Conservation (phyloP, 495 filamentous ascomycete genomes). For the Jackrogersella minutella region DNA sequence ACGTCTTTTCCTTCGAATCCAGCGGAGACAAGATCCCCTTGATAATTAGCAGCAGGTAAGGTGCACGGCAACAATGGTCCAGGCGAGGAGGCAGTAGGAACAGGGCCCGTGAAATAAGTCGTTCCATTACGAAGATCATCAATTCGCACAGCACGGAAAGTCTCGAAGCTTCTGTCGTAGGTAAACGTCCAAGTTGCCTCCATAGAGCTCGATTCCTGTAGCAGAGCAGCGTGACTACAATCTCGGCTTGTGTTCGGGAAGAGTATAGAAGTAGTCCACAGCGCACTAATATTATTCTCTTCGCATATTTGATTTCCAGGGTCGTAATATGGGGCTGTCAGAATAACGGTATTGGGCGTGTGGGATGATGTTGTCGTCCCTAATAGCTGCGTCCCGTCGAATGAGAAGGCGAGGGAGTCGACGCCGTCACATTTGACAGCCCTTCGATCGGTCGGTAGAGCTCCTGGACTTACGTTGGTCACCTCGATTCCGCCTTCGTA, state of each 20-base stretch:
- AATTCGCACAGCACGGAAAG: slow-evolving; percentile 77
- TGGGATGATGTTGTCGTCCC: slow-evolving; percentile 74
- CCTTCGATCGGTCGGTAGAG: slow-evolving; percentile 71
- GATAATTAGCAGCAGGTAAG: slow-evolving; percentile 69
- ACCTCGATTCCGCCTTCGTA: slow-evolving; percentile 90
- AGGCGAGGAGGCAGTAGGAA: slow-evolving; percentile 52
- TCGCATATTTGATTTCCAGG: slow-evolving; percentile 61
- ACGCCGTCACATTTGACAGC: slow-evolving; percentile 83
- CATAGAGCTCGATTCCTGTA: slow-evolving; percentile 72
- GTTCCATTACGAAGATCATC: slow-evolving; percentile 78
- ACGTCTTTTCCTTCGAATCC: slow-evolving; percentile 77
- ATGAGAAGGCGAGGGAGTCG: slow-evolving; percentile 81
- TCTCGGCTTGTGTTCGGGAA: slow-evolving; percentile 80
- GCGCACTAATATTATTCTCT: slow-evolving; percentile 72
- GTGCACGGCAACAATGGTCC: slow-evolving; percentile 68
- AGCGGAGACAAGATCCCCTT: slow-evolving; percentile 77
- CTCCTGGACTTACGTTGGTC: slow-evolving; percentile 71
- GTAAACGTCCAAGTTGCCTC: slow-evolving; percentile 82
- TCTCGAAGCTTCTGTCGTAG: slow-evolving; percentile 77
- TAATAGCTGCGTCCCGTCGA: slow-evolving; percentile 83
- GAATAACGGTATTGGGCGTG: slow-evolving; percentile 74
- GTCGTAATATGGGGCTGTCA: slow-evolving; percentile 82
- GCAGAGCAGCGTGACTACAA: slow-evolving; percentile 77
- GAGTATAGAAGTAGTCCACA: slow-evolving; percentile 90
- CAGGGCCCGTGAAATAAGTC: slow-evolving; percentile 82